Evolutionary conservation across 345 rosid species (phyloP).

Genomic region (Sisymbrium irio): DNA sequence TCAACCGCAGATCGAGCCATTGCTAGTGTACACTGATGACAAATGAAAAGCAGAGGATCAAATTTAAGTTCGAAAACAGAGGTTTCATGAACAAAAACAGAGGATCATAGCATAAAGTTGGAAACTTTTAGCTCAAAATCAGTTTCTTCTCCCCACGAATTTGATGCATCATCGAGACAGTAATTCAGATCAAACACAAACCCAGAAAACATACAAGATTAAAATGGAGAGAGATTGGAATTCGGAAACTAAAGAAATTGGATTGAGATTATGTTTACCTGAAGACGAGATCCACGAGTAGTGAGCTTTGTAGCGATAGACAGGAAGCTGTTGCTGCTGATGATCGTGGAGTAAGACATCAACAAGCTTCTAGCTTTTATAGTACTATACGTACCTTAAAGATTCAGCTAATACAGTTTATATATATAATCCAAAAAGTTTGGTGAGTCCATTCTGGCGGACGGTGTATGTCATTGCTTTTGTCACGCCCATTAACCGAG

Average conservation of each 20-base stretch:
- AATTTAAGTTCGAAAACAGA: not conserved
- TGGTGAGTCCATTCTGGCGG: constrained; percentile 16
- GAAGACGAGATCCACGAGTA: constrained; percentile 32
- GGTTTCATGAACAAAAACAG: constrained; percentile 2
- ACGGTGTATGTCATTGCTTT: constrained; percentile 27
- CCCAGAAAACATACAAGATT: not conserved
- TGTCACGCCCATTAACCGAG: constrained; percentile 20
- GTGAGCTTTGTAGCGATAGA: constrained; percentile 23
- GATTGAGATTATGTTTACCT: constrained; percentile 16
- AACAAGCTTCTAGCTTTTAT: not conserved
- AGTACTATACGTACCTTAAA: not conserved
- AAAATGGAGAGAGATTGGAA: not conserved
- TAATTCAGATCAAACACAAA: not conserved
- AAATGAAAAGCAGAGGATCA: not conserved
- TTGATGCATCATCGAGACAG: not conserved
- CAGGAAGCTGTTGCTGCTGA: constrained; percentile 16
- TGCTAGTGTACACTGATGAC: constrained; percentile 32
- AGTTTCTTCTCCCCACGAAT: no score
- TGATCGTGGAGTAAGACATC: constrained; percentile 28
- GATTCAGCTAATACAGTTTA: not conserved
- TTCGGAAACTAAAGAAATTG: not conserved
- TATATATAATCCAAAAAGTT: not conserved
- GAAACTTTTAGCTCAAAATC: constrained; percentile 7
- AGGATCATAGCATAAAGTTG: constrained; percentile 22
- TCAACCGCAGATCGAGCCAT: constrained; percentile 85